phyloP scores from a whole-genome alignment of 108 stramenopile species.

The Chaetoceros muelleri region DNA sequence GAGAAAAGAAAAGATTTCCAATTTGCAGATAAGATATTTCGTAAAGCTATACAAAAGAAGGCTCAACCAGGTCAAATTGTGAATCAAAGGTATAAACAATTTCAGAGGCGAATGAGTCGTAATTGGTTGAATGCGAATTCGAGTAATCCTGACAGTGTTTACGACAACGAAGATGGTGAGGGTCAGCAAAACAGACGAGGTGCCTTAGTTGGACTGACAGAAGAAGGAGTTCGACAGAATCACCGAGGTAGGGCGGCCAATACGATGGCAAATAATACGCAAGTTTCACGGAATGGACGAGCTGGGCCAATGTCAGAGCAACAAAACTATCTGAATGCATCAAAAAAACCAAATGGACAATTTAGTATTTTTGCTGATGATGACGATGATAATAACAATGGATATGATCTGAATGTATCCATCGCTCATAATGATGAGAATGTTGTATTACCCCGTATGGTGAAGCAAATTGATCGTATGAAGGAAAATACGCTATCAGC shows the following conservation, averaged over 20 bases:
- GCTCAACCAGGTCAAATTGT: constrained; percentile 57
- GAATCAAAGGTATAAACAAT: constrained; percentile 61
- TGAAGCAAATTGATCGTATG: constrained; percentile 38
- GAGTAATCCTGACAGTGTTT: constrained; percentile 21
- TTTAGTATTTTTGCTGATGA: constrained; percentile 39
- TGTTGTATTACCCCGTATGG: constrained; percentile 18
- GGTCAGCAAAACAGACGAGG: constrained; percentile 7
- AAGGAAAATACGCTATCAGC: constrained; percentile 63
- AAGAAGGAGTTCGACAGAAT: constrained; percentile 31
- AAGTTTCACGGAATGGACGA: neutral
- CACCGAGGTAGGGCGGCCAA: constrained; percentile 18
- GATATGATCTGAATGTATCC: constrained; percentile 2
- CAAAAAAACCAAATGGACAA: constrained; percentile 9
- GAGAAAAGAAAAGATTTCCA: constrained; percentile 27
- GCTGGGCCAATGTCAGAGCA: neutral
- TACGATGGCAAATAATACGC: neutral
- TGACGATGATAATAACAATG: constrained; percentile 7
- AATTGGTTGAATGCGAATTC: constrained; percentile 54
- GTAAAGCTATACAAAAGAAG: constrained; percentile 52
- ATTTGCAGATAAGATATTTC: constrained; percentile 32
- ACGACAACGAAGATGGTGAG: constrained; percentile 26
- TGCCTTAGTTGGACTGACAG: constrained; percentile 39
- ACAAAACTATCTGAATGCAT: constrained; percentile 1
- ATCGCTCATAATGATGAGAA: constrained; percentile 5
- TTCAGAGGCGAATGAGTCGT: constrained; percentile 75